Evolutionary conservation across 345 rosid species (phyloP), one percentile per base, ranked within the genome.

Genomic region (Rhodomyrtus tomentosa): DNA sequence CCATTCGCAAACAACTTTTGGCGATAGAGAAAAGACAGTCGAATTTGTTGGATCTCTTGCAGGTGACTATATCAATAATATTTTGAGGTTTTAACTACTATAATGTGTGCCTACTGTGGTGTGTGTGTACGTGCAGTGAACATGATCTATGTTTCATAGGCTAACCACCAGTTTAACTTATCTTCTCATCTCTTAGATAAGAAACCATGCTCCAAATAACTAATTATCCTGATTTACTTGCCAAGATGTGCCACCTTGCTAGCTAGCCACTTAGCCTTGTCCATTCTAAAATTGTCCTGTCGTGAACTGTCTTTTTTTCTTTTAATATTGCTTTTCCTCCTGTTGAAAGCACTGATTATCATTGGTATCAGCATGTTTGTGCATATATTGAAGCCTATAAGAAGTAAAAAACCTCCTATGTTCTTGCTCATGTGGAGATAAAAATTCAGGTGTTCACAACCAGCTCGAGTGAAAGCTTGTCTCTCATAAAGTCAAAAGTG

Each of bases 1-100:
- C 85, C 90, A 91, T 96, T 32, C 93, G 91, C 86, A 92, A 93
- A 87, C 96, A 96, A 82, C 98, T 95, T 88, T 86, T 86, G 84
- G 98, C 92, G 86, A 93, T 96, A 29, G 98, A 95, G 87, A 92
- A 87, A 86, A 93, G 90, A 87, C 98, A 95, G 84, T 91, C 95
- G 36, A 92, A 81, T 85, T 81, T 95, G 86, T 89, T 96, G 89
- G 97, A 95, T 86, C 85, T 93, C 84, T 88, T 96, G 72, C 98
- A 94, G 99, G 99, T 96, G 89, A 84, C 87, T 72, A 72, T 40
- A 58, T 76, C 21, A 52, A 50, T 10, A 68, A 21, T 32, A 9
- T 27, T 38, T 25, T 32, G 21, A 32, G 45, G 79, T 68, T 68
- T 36, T 68, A 9, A 68, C 45, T 36, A 68, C 79, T 36, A 36